Evolutionary conservation across 2,329 filamentous ascomycete species (phyloP), one percentile per base, ranked within the genome.

Genomic region (Anisogramma anomala): DNA sequence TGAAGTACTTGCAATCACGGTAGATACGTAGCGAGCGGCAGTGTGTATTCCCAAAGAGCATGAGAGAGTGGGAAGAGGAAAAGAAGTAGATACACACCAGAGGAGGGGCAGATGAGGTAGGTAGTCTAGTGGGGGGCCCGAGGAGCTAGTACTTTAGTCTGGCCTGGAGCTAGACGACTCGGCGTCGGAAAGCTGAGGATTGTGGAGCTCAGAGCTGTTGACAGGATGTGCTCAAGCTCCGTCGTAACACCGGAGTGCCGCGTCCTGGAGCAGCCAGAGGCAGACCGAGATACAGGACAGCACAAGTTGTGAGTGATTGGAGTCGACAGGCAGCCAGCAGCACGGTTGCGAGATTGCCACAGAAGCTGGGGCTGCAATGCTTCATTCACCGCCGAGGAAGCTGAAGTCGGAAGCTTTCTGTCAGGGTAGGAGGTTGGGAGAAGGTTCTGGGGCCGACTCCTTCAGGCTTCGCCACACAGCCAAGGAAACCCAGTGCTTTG

Each of bases 241-340:
- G 37, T 28, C 4, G 45, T 41, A 38, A 31, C 23, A 37, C n/a
- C 37, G 30, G 37, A 35, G 41, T 34, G 27, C 34, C 27, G 38
- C 36, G 33, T 34, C 23, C 26, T 41, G n/a, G 41, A 34, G 31
- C 32, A 4, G 4, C 4, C 26, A 27, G 26, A 27, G 4, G 25
- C 22, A 14, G 30, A 23, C 22, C 9, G 22, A 23, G 5, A 9
- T 9, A 23, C 6, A 9, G 22, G 22, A 9, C 6, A 23, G 22
- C 9, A 6, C 22, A 9, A 23, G 9, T 9, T 23, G 9, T 23
- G 22, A n/a, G n/a, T n/a, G 22, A 5, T 23, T 23, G 22, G 9
- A 9, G 22, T 23, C 22, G 6, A 5, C 22, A 23, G 9, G 22
- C 7, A 32, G 28, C 43, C 34, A 36, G 27, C 9, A 25, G 18